Conservation (phyloP, 441 rosid species). For the Geranium incanum region DNA sequence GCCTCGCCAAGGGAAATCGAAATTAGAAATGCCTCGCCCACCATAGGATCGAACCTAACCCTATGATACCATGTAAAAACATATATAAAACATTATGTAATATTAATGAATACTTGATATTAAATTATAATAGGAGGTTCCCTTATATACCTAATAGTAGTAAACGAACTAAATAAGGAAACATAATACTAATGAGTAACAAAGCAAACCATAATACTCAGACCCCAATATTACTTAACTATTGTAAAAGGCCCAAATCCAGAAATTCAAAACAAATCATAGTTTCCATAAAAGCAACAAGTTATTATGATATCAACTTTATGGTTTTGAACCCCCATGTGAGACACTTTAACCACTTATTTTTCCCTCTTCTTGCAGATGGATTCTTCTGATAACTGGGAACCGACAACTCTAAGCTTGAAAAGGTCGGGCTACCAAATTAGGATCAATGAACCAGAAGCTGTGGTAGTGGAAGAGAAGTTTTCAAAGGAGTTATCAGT, state of each 20-base stretch:
- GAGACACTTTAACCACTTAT: background rate
- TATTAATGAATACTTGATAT: too few relatives aligned
- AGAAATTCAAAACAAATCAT: background rate
- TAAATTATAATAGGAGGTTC: too few relatives aligned
- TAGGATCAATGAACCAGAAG: conserved; percentile 40
- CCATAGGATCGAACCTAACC: too few relatives aligned
- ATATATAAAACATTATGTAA: too few relatives aligned
- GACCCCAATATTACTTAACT: too few relatives aligned
- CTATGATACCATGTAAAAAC: too few relatives aligned
- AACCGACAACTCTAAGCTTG: conserved; percentile 48
- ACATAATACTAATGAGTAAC: too few relatives aligned
- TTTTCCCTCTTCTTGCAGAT: conserved; percentile 31
- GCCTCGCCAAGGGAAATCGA: too few relatives aligned
- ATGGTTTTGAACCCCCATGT: background rate
- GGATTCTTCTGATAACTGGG: conserved; percentile 79
- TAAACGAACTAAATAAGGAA: too few relatives aligned
- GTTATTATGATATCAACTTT: conserved; percentile 11
- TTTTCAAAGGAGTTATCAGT: conserved; percentile 61
- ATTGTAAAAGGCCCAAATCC: background rate
- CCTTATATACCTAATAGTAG: too few relatives aligned
- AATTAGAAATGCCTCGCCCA: too few relatives aligned
- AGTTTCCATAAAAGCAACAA: background rate
- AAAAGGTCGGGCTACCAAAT: conserved; percentile 59
- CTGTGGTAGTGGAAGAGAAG: conserved; percentile 46
- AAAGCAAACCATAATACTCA: too few relatives aligned